phyloP scores from a whole-genome alignment of 345 rosid genomes.

The Capsella bursapastoris region DNA sequence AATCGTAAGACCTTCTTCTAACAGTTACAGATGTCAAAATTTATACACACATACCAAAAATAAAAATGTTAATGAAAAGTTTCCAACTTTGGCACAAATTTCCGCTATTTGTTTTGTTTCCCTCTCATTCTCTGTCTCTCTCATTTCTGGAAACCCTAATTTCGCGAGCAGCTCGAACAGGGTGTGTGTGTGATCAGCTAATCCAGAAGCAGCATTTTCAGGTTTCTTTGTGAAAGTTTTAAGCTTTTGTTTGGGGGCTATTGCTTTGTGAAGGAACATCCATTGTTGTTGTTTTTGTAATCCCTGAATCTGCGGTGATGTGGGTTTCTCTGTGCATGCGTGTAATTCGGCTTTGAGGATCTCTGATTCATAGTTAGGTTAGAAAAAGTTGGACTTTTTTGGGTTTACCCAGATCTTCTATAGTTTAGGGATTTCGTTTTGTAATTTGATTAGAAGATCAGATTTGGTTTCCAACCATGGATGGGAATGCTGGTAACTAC shows the following conservation, averaged over 20 bases:
- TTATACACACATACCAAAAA: not conserved
- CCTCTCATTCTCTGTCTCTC: slow-evolving; percentile 34
- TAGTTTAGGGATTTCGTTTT: not conserved
- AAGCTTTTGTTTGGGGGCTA: not conserved
- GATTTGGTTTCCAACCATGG: slow-evolving; percentile 45
- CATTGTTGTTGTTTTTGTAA: not conserved
- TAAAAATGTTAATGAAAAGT: not conserved
- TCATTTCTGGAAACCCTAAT: slow-evolving; percentile 32
- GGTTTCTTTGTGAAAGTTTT: slow-evolving; percentile 1
- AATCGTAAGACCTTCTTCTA: not conserved
- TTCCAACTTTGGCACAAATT: not conserved
- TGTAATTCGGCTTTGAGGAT: slow-evolving; percentile 3
- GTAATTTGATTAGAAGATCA: not conserved
- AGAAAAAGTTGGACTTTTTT: slow-evolving; percentile 15
- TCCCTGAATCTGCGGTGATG: slow-evolving; percentile 27
- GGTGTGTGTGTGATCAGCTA: slow-evolving; percentile 1
- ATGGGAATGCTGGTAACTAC: slow-evolving; percentile 48
- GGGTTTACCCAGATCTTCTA: slow-evolving; percentile 22
- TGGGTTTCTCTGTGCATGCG: slow-evolving; percentile 30
- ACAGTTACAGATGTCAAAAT: slow-evolving; percentile 14
- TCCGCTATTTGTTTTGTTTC: slow-evolving; percentile 19
- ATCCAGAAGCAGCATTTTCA: slow-evolving; percentile 3
- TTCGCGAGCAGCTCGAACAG: not conserved
- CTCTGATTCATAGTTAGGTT: slow-evolving; percentile 22
- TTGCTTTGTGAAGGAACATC: not conserved